Evolutionary conservation across 2,329 filamentous ascomycete genomes (phyloP).

Genomic region (Laburnicola sp.): DNA sequence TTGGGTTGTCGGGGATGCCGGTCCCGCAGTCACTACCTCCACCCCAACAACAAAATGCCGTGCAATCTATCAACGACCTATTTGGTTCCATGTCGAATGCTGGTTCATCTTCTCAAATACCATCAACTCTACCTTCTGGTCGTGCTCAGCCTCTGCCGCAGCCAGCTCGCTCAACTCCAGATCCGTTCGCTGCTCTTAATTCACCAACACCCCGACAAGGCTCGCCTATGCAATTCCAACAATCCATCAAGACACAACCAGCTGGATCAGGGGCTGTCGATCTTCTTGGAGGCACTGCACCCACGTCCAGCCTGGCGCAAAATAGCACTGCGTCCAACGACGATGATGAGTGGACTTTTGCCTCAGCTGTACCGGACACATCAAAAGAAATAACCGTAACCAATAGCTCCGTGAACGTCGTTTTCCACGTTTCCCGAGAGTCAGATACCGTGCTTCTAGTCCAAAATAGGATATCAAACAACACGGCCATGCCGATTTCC

Average conservation of each 20-base stretch:
- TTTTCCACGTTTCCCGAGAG: slow-evolving; percentile 69
- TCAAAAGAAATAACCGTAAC: slow-evolving; percentile 70
- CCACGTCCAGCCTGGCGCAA: slow-evolving; percentile 32
- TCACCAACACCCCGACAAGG: slow-evolving; percentile 56
- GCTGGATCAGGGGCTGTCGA: slow-evolving; percentile 38
- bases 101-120: slow-evolving; percentile 41
- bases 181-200: slow-evolving; percentile 64
- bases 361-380: slow-evolving; percentile 76
- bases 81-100: slow-evolving; percentile 57
- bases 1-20: slow-evolving; percentile 39
- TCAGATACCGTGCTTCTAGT: slow-evolving; percentile 65
- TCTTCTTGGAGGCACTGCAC: slow-evolving; percentile 42
- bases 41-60: slow-evolving; percentile 48
- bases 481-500: slow-evolving; percentile 67
- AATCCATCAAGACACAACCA: slow-evolving; percentile 45
- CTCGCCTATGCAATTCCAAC: slow-evolving; percentile 55
- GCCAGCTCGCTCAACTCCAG: slow-evolving; percentile 46
- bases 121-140: slow-evolving; percentile 52
- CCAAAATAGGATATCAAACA: slow-evolving; percentile 82
- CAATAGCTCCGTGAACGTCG: slow-evolving; percentile 70
- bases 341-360: slow-evolving; percentile 94
- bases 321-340: slow-evolving; percentile 65
- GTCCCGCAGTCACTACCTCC: slow-evolving; percentile 32
- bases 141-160: slow-evolving; percentile 43
- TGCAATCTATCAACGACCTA: slow-evolving; percentile 60